Conservation (phyloP, 2,329 filamentous ascomycete species). For the Chrysoporthe austroafricana region DNA sequence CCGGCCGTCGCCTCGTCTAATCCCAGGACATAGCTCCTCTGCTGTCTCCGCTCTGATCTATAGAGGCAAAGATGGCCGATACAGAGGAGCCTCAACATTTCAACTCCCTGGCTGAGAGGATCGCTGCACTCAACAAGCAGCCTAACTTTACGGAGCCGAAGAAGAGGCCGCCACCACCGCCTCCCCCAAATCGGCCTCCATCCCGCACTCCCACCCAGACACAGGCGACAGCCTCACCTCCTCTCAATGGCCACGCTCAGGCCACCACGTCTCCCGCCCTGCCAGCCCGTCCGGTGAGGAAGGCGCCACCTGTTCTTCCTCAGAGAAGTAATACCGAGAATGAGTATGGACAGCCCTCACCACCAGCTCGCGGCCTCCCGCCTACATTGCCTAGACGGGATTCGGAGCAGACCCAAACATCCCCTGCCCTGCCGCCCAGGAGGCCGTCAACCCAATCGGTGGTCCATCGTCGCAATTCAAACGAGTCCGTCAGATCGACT, state of each 20-base stretch:
- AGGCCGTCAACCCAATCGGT: slow-evolving; percentile 50
- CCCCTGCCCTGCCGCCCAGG: slow-evolving; percentile 56
- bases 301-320: slow-evolving; percentile 43
- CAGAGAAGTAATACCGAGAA: slow-evolving; percentile 40
- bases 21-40: background rate
- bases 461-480: slow-evolving; percentile 55
- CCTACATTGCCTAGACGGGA: slow-evolving; percentile 45
- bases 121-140: slow-evolving; percentile 65
- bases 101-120: slow-evolving; percentile 63
- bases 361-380: slow-evolving; percentile 37
- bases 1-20: background rate
- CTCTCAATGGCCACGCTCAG: slow-evolving; percentile 30
- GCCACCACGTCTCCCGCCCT: slow-evolving; percentile 41
- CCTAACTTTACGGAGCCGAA: slow-evolving; percentile 56
- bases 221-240: slow-evolving; percentile 29
- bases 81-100: slow-evolving; percentile 62
- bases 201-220: slow-evolving; percentile 35
- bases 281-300: slow-evolving; percentile 42
- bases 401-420: slow-evolving; percentile 41
- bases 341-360: slow-evolving; percentile 29
- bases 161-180: slow-evolving; percentile 50
- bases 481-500: slow-evolving; percentile 60
- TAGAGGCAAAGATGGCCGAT: slow-evolving; percentile 56
- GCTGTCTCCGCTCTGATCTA: background rate
- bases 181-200: slow-evolving; percentile 48